Evolutionary conservation across 2,329 filamentous ascomycete species (phyloP).

Genomic region (Aschersonia sp.): DNA sequence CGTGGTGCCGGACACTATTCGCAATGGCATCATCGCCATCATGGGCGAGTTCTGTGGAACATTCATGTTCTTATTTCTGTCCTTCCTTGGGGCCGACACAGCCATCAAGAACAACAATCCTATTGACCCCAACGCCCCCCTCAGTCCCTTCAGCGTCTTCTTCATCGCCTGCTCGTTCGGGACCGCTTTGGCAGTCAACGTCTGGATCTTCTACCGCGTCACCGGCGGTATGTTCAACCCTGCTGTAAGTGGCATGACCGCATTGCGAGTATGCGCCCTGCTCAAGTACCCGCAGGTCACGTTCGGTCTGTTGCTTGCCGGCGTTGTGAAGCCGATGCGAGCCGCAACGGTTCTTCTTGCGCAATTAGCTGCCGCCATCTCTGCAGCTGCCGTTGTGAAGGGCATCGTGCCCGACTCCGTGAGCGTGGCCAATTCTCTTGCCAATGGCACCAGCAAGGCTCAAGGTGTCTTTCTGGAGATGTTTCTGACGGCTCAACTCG

Average conservation of each 20-base stretch:
- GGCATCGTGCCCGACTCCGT: constrained; percentile 43
- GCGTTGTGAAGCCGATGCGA: constrained; percentile 38
- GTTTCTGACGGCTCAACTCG: constrained; percentile 48
- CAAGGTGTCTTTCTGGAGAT: constrained; percentile 55
- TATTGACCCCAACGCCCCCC: constrained; percentile 10
- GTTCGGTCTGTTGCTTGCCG: constrained; percentile 42
- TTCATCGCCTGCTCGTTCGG: constrained; percentile 37
- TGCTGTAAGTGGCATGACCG: constrained; percentile 20
- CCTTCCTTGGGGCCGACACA: constrained; percentile 24
- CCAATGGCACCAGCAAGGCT: constrained; percentile 30
- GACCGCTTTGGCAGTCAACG: constrained; percentile 33
- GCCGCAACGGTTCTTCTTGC: constrained; percentile 36
- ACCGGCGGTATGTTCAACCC: constrained; percentile 36
- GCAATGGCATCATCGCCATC: constrained; percentile 25
- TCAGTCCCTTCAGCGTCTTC: constrained; percentile 23
- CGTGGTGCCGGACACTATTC: constrained; percentile 3
- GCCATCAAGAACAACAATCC: constrained; percentile 18
- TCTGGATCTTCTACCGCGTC: constrained; percentile 38
- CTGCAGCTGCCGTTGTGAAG: constrained; percentile 40
- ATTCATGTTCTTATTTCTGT: constrained; percentile 35
- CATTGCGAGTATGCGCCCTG: no score
- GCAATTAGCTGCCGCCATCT: constrained; percentile 45
- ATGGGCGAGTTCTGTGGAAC: constrained; percentile 37
- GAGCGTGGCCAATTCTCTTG: constrained; percentile 40
- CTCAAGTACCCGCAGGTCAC: constrained; percentile 25